Percentiles rank a stretch among this genome's conserved stretches.
These are phyloP conservation scores for Paramecium sexaurelia DNA, from an alignment of 73 alveolate genomes.

Conservation along the genomic window DNA sequence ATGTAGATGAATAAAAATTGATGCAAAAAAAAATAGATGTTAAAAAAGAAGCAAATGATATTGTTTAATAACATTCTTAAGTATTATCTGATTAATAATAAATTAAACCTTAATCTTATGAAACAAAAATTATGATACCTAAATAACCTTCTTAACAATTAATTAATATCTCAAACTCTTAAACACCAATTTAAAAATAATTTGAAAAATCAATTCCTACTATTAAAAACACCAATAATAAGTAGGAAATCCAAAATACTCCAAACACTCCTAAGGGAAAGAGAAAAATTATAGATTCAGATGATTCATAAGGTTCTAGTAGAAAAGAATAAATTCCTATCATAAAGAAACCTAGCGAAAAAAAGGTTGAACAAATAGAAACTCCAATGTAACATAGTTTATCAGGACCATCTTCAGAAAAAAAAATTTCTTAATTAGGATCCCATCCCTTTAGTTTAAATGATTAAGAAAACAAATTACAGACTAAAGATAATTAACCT, in stretches of 20 bases:
- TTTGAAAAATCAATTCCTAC: neutral
- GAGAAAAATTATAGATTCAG: slow-evolving; percentile 15
- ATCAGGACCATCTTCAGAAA: neutral
- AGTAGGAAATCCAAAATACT: neutral
- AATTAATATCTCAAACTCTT: neutral
- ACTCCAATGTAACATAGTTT: neutral
- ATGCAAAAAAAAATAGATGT: neutral
- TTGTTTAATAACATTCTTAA: neutral
- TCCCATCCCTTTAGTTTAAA: neutral
- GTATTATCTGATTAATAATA: neutral
- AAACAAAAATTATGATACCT: neutral
- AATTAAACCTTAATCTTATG: neutral
- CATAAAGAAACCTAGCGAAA: neutral
- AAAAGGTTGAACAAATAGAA: neutral
- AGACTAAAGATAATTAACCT: neutral
- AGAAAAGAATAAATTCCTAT: neutral
- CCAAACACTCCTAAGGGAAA: slow-evolving; percentile 11
- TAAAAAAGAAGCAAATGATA: neutral
- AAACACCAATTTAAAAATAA: neutral
- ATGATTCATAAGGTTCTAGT: neutral
- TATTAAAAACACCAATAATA: neutral
- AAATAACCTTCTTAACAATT: neutral
- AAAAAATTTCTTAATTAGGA: neutral
- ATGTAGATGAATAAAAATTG: neutral
- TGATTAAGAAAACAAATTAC: neutral